These are phyloP conservation scores for Metroxylon sagu DNA, from an alignment of 176 grass and related monocot genomes.

Conservation along the genomic window DNA sequence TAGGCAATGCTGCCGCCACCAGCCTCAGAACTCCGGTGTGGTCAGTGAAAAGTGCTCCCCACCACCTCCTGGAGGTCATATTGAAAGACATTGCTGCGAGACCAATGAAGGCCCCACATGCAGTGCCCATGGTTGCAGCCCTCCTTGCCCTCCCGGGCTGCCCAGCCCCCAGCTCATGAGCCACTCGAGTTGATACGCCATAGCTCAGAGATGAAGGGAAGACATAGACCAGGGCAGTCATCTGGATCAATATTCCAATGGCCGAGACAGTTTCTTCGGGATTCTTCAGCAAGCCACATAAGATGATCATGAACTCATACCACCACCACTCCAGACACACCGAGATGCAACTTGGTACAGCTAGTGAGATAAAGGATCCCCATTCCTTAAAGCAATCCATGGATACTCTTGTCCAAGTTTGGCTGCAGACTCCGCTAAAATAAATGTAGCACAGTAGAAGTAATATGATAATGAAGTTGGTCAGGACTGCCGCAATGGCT, in stretches of 20 bases:
- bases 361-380: conserved; percentile 54
- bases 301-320: conserved; percentile 98
- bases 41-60: conserved; percentile 73
- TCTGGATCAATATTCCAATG: conserved; percentile 97
- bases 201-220: conserved; percentile 79
- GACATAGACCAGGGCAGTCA: conserved; percentile 81
- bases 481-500: conserved; percentile 64
- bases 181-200: conserved; percentile 72
- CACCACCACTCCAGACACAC: conserved; percentile 99
- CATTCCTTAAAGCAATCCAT: conserved; percentile 63
- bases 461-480: conserved; percentile 83
- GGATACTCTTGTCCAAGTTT: conserved; percentile 55
- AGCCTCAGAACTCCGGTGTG: conserved; percentile 53
- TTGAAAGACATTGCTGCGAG: conserved; percentile 52
- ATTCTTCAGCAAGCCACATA: conserved; percentile 70
- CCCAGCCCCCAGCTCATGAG: conserved; percentile 66
- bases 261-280: conserved; percentile 77
- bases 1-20: conserved; percentile 66
- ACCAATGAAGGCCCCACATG: conserved; percentile 38
- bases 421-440: conserved; percentile 51
- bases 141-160: conserved; percentile 40
- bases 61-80: conserved; percentile 40
- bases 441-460: conserved; percentile 61
- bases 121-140: conserved; percentile 38
- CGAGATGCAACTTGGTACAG: conserved; percentile 62